phyloP scores from a whole-genome alignment of 2,329 filamentous ascomycete genomes.

The Pseudofabraea citricarpa region DNA sequence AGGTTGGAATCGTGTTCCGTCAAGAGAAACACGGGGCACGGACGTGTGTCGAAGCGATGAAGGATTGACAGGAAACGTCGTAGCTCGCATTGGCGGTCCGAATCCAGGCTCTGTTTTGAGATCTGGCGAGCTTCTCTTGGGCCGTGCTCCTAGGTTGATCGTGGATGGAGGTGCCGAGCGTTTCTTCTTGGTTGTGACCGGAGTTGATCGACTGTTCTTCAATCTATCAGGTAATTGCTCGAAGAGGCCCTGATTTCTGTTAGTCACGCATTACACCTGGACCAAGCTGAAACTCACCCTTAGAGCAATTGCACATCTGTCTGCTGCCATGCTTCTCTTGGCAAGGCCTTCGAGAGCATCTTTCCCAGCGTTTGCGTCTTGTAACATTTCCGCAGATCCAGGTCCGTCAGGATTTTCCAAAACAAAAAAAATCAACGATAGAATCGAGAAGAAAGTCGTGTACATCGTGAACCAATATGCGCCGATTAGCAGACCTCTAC shows the following conservation, averaged over 20 bases:
- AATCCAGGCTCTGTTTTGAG: background rate
- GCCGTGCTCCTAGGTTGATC: slow-evolving; percentile 29
- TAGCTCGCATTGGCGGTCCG: slow-evolving; percentile 10
- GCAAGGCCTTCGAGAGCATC: slow-evolving; percentile 77
- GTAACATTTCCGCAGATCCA: slow-evolving; percentile 73
- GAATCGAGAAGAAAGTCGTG: slow-evolving; percentile 75
- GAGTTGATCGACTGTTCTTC: slow-evolving; percentile 41
- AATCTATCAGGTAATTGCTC: slow-evolving; percentile 74
- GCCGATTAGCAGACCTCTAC: slow-evolving; percentile 68
- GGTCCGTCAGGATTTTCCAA: slow-evolving; percentile 74
- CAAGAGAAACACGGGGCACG: slow-evolving; percentile 22
- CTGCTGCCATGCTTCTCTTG: slow-evolving; percentile 81
- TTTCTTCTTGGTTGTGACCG: slow-evolving; percentile 45
- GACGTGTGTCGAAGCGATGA: slow-evolving; percentile 15
- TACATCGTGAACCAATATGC: slow-evolving; percentile 87
- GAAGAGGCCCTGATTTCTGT: slow-evolving; percentile 62
- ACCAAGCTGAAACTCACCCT: slow-evolving; percentile 49
- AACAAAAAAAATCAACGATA: slow-evolving; percentile 75
- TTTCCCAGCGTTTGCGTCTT: slow-evolving; percentile 79
- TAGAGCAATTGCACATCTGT: slow-evolving; percentile 75
- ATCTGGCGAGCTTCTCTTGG: slow-evolving; percentile 17
- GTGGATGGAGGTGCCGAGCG: slow-evolving; percentile 51
- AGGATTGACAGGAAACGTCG: slow-evolving; percentile 23
- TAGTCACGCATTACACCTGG: slow-evolving; percentile 8
- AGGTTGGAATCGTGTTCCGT: slow-evolving; percentile 16